A percentile compares a stretch with the other conserved stretches of the same genome.
These are phyloP conservation scores for Penicillium sp. DNA, from an alignment of 2,329 filamentous ascomycete genomes.

Conservation along the genomic window DNA sequence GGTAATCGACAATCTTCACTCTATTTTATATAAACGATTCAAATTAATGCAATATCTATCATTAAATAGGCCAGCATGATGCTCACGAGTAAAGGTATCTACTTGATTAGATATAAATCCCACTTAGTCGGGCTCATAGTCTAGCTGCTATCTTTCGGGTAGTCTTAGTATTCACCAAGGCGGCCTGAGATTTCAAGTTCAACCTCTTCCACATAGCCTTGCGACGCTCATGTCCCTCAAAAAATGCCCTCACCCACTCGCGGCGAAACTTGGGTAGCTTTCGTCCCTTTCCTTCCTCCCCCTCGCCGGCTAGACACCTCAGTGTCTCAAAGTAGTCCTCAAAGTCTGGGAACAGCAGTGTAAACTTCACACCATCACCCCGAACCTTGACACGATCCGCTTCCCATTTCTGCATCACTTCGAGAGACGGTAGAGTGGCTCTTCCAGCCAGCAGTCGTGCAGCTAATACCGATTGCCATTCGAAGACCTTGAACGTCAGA, in stretches of 20 bases:
- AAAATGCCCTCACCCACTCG: not conserved
- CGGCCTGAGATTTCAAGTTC: not conserved
- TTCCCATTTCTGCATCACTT: not conserved
- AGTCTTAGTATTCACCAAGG: not conserved
- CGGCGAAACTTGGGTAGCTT: not conserved
- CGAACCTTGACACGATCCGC: not conserved
- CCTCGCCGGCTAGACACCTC: not conserved
- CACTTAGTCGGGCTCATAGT: not conserved
- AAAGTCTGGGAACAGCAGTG: not conserved
- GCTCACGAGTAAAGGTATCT: too few species aligned
- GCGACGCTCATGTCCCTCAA: not conserved
- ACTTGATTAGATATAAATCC: too few species aligned
- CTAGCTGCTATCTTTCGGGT: not conserved
- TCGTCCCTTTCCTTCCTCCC: not conserved
- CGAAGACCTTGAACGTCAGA: not conserved
- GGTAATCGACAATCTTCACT: too few species aligned
- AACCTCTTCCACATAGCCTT: not conserved
- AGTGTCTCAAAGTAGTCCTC: not conserved
- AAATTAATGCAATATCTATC: too few species aligned
- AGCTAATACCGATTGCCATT: not conserved
- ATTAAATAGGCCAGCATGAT: too few species aligned
- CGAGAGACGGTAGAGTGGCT: not conserved
- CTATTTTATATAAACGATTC: too few species aligned
- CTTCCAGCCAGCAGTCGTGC: not conserved
- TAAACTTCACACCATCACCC: not conserved